These are phyloP conservation scores for Artemisia tridentata DNA, from an alignment of 129 eudicot genomes.

Conservation along the genomic window DNA sequence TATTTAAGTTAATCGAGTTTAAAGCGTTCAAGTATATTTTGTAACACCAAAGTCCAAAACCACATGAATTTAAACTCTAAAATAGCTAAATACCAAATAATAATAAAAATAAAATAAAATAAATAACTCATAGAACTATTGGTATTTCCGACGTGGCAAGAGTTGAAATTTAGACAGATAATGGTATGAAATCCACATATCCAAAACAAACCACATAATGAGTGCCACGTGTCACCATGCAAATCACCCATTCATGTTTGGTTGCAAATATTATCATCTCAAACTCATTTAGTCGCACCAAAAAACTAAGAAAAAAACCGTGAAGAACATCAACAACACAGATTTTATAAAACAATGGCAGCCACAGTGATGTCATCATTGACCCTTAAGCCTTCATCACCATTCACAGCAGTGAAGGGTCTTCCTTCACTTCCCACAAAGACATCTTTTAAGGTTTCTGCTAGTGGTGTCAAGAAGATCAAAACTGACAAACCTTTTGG, in stretches of 20 bases:
- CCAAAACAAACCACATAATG: conserved; percentile 46
- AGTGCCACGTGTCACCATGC: conserved; percentile 51
- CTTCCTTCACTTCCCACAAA: conserved; percentile 63
- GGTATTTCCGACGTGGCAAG: background rate
- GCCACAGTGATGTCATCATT: conserved; percentile 65
- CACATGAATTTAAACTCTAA: too few relatives aligned
- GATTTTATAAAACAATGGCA: conserved; percentile 47
- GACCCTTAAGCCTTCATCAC: conserved; percentile 66
- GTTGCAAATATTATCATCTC: background rate
- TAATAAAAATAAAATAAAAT: too few relatives aligned
- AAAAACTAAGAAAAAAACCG: background rate
- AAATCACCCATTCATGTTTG: conserved; percentile 27
- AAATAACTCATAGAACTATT: too few relatives aligned
- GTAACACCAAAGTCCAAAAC: too few relatives aligned
- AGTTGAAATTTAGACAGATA: conserved; percentile 31
- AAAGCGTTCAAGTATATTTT: too few relatives aligned
- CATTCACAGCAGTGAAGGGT: conserved; percentile 54
- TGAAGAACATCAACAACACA: too few relatives aligned
- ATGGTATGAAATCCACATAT: conserved; percentile 57
- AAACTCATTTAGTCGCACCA: background rate
- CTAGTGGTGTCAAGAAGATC: conserved; percentile 84
- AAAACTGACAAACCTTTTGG: conserved; percentile 88
- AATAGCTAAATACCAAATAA: too few relatives aligned
- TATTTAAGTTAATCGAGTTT: too few relatives aligned
- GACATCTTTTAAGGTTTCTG: conserved; percentile 43